These are phyloP conservation scores for Lactarius sanguifluus DNA, from an alignment of 768 basidiomycete species.

Conservation along the genomic window DNA sequence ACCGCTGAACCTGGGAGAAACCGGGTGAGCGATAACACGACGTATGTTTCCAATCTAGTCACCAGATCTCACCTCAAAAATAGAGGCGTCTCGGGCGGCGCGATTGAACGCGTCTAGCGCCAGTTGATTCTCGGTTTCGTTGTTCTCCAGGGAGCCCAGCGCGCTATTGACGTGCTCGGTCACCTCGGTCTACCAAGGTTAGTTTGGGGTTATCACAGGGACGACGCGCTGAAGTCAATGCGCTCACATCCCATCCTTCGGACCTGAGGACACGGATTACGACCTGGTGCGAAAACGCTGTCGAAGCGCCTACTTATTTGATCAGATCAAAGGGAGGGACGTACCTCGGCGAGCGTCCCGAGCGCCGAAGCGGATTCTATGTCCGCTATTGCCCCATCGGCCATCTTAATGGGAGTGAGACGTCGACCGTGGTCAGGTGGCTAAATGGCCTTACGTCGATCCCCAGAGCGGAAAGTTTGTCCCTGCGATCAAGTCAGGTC, in stretches of 20 bases:
- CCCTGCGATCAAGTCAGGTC: not conserved
- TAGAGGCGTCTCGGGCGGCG: not conserved
- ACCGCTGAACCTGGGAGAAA: constrained; percentile 14
- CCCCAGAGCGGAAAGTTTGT: constrained; percentile 21
- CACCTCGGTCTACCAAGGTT: constrained; percentile 1
- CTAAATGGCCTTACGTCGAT: constrained; percentile 18
- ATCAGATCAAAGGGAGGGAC: not conserved
- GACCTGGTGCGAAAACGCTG: not conserved
- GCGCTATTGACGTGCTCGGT: constrained; percentile 14
- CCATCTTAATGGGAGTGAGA: constrained; percentile 2
- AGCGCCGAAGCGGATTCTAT: constrained; percentile 7
- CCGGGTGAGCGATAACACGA: not conserved
- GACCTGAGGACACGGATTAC: constrained; percentile 4
- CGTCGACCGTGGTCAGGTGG: not conserved
- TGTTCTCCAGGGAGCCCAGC: constrained; percentile 10
- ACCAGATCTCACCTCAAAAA: constrained; percentile 12
- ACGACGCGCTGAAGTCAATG: not conserved
- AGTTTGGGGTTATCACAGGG: not conserved
- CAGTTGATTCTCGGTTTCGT: constrained; percentile 5
- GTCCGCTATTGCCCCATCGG: constrained; percentile 3
- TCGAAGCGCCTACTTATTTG: not conserved
- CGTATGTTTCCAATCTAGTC: not conserved
- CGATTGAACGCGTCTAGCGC: constrained; percentile 10
- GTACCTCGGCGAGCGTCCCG: constrained; percentile 16
- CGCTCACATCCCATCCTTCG: constrained; percentile 19